Evolutionary conservation across 2,329 filamentous ascomycete genomes (phyloP).

Genomic region (Daldinia sp.): DNA sequence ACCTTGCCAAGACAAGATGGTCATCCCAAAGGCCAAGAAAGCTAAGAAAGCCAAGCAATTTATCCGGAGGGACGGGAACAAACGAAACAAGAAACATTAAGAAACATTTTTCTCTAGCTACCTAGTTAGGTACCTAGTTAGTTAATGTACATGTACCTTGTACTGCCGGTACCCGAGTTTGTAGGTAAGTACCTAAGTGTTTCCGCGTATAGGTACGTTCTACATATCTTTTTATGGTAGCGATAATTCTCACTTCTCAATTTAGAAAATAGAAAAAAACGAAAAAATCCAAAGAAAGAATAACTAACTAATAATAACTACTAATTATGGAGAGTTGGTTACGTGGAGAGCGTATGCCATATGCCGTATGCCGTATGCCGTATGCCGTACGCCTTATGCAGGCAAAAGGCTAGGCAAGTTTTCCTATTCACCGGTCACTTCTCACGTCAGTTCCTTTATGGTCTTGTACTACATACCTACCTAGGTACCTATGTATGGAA

Average conservation of each 20-base stretch:
- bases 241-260: too few relatives aligned
- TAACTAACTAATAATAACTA: not conserved
- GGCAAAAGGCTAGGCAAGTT: conserved; percentile 6
- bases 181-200: too few relatives aligned
- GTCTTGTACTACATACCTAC: conserved; percentile 22
- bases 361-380: not conserved
- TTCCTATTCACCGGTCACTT: conserved; percentile 23
- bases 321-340: not conserved
- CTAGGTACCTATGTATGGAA: too few relatives aligned
- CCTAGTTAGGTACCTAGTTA: too few relatives aligned
- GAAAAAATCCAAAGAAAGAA: too few relatives aligned
- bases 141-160: too few relatives aligned
- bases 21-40: too few relatives aligned
- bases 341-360: not conserved
- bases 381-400: too few relatives aligned
- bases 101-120: conserved; percentile 12
- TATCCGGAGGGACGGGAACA: conserved; percentile 34
- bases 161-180: conserved; percentile 9
- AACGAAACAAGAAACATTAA: conserved; percentile 30
- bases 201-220: conserved; percentile 4
- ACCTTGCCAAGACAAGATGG: conserved; percentile 24
- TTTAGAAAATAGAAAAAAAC: too few relatives aligned
- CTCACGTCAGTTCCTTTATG: conserved; percentile 32
- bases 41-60: conserved; percentile 38
- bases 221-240: conserved; percentile 4